Conservation (phyloP, 1,139 yeast genomes). For the Saccharomyces pastorianus region DNA sequence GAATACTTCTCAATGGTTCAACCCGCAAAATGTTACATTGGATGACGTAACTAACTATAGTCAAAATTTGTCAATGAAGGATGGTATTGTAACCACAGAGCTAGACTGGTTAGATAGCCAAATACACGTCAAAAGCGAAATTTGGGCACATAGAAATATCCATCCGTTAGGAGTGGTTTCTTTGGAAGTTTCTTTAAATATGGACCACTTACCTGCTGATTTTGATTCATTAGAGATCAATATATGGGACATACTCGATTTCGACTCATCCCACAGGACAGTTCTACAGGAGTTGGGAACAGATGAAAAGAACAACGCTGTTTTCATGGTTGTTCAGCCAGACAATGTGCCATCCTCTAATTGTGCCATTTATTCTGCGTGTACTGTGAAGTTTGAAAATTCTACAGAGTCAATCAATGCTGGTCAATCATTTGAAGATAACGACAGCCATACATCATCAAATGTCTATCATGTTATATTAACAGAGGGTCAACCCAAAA, state of each 20-base stretch:
- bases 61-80: conserved; percentile 53
- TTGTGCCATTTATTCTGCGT: conserved; percentile 43
- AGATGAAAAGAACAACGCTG: conserved; percentile 38
- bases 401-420: conserved; percentile 8
- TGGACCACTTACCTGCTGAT: conserved; percentile 12
- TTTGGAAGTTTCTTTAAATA: conserved; percentile 36
- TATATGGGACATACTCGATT: conserved; percentile 49
- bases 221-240: conserved; percentile 31
- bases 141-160: conserved; percentile 54
- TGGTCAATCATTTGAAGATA: conserved; percentile 13
- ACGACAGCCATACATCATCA: conserved; percentile 12
- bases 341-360: conserved; percentile 45
- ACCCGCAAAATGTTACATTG: conserved; percentile 26
- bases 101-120: conserved; percentile 50
- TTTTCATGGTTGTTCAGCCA: conserved; percentile 56
- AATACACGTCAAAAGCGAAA: conserved; percentile 44
- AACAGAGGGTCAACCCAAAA: conserved; percentile 22
- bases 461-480: conserved; percentile 19
- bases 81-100: conserved; percentile 64
- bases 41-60: conserved; percentile 41
- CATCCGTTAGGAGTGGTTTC: conserved; percentile 53
- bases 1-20: conserved; percentile 18
- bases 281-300: conserved; percentile 36
- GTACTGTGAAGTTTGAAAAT: conserved; percentile 16
- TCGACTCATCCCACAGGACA: conserved; percentile 51